Evolutionary conservation across 1,284 basidiomycete genomes (phyloP).

Genomic region (Wallemia ichthyophaga): DNA sequence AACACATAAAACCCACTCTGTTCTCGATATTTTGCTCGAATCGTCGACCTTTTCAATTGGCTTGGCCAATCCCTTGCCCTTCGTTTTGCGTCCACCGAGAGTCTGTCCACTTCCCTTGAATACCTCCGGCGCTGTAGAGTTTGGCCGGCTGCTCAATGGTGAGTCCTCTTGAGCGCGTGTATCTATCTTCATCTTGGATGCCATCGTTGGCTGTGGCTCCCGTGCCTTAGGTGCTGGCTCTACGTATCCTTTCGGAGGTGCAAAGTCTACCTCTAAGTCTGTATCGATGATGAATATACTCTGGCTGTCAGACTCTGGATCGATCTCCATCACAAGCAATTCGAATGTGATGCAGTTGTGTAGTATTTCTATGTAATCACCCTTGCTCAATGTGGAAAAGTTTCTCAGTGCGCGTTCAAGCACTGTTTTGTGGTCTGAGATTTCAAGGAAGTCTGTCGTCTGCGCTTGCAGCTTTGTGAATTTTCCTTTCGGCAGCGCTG

Average conservation of each 20-base stretch:
- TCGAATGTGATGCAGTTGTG: constrained; percentile 74
- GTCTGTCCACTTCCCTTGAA: constrained; percentile 84
- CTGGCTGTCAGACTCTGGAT: constrained; percentile 36
- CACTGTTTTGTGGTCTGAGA: constrained; percentile 72
- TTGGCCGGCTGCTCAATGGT: constrained; percentile 46
- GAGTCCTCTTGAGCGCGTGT: constrained; percentile 33
- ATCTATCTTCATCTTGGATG: constrained; percentile 85
- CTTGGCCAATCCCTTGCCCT: constrained; percentile 64
- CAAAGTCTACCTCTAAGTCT: constrained; percentile 56
- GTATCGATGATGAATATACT: constrained; percentile 83
- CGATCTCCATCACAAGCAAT: constrained; percentile 78
- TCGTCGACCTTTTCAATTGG: constrained; percentile 47
- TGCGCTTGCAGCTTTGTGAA: constrained; percentile 93
- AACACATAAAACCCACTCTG: constrained; percentile 30
- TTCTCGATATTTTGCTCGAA: constrained; percentile 57
- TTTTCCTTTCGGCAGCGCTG: constrained; percentile 69
- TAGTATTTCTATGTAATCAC: constrained; percentile 50
- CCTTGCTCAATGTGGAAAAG: constrained; percentile 84
- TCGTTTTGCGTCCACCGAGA: constrained; percentile 55
- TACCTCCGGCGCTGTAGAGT: constrained; percentile 33
- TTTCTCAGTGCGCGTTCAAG: constrained; percentile 84
- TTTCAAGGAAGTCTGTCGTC: constrained; percentile 71
- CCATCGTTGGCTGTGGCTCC: constrained; percentile 68
- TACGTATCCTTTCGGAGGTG: constrained; percentile 31
- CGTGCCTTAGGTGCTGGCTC: constrained; percentile 66